These are phyloP conservation scores for Chalaropsis thielavioides DNA, from an alignment of 2,329 filamentous ascomycete genomes.

Conservation along the genomic window DNA sequence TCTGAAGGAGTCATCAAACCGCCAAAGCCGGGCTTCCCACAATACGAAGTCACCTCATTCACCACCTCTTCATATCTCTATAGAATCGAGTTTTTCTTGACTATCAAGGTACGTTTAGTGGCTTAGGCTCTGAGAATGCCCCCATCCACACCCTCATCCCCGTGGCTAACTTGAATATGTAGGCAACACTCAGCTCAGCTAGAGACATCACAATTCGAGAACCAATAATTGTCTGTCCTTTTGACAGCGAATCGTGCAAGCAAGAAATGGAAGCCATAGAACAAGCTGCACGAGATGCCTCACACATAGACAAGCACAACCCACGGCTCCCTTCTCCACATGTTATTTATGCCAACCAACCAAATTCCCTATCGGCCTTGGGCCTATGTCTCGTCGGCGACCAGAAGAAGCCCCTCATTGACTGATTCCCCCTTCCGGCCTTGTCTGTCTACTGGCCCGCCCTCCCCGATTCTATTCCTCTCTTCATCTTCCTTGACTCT, in stretches of 20 bases:
- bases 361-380: slow-evolving; percentile 44
- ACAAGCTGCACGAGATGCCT: slow-evolving; percentile 84
- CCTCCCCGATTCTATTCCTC: neutral
- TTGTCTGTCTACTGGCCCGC: neutral
- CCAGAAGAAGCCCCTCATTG: slow-evolving; percentile 51
- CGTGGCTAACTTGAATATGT: slow-evolving; percentile 47
- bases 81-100: slow-evolving; percentile 95
- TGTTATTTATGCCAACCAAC: slow-evolving; percentile 68
- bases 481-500: neutral
- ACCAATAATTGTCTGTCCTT: slow-evolving; percentile 87
- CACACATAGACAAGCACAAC: slow-evolving; percentile 72
- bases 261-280: slow-evolving; percentile 98
- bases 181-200: slow-evolving; percentile 52
- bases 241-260: slow-evolving; percentile 90
- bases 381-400: slow-evolving; percentile 49
- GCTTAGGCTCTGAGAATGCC: neutral
- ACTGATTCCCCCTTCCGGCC: slow-evolving; percentile 26
- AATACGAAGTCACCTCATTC: slow-evolving; percentile 78
- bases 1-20: slow-evolving; percentile 74
- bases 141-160: slow-evolving; percentile 12
- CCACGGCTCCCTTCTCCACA: slow-evolving; percentile 83
- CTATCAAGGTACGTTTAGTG: slow-evolving; percentile 59
- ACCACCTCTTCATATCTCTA: slow-evolving; percentile 89
- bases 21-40: slow-evolving; percentile 74
- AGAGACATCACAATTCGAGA: slow-evolving; percentile 80